phyloP scores from a whole-genome alignment of 495 filamentous ascomycete genomes.

The Lasiosphaeria miniovina region DNA sequence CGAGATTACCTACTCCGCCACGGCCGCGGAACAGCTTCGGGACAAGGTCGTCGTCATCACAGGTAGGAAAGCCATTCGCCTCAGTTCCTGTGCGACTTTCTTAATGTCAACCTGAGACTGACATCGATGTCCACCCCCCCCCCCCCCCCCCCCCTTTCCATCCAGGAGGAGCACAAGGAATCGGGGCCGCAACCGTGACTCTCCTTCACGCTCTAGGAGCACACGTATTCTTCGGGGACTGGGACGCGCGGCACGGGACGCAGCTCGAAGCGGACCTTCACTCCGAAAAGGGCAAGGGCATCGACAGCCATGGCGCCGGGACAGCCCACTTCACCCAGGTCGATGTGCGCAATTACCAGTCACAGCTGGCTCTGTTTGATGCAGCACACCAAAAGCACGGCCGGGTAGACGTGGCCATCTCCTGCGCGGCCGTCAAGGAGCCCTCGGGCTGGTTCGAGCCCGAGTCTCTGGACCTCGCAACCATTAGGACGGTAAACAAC shows the following conservation, averaged over 20 bases:
- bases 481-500: slow-evolving; percentile 13
- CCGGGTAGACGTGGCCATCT: slow-evolving; percentile 24
- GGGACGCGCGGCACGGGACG: slow-evolving; percentile 10
- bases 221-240: slow-evolving; percentile 29
- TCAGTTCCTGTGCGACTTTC: background rate
- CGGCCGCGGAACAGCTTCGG: slow-evolving; percentile 1
- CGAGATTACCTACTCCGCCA: slow-evolving; percentile 17
- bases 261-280: slow-evolving; percentile 6
- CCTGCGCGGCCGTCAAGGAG: slow-evolving; percentile 22
- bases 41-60: slow-evolving; percentile 20
- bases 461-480: slow-evolving; percentile 16
- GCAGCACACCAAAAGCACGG: slow-evolving; percentile 13
- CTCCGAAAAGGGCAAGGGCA: background rate
- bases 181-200: slow-evolving; percentile 27
- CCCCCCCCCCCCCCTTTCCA: too few species aligned
- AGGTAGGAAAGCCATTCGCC: slow-evolving; percentile 7
- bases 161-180: slow-evolving; percentile 29
- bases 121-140: too few species aligned
- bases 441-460: slow-evolving; percentile 23
- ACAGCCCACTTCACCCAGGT: slow-evolving; percentile 14
- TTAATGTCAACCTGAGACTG: background rate
- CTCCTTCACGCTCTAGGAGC: slow-evolving; percentile 18
- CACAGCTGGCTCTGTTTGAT: slow-evolving; percentile 25
- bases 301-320: background rate
- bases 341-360: slow-evolving; percentile 22